A percentile compares a stretch with the other conserved stretches of the same genome.
Evolutionary conservation across 352 stramenopile genomes (phyloP).

Genomic region (Phytopythium boreale): DNA sequence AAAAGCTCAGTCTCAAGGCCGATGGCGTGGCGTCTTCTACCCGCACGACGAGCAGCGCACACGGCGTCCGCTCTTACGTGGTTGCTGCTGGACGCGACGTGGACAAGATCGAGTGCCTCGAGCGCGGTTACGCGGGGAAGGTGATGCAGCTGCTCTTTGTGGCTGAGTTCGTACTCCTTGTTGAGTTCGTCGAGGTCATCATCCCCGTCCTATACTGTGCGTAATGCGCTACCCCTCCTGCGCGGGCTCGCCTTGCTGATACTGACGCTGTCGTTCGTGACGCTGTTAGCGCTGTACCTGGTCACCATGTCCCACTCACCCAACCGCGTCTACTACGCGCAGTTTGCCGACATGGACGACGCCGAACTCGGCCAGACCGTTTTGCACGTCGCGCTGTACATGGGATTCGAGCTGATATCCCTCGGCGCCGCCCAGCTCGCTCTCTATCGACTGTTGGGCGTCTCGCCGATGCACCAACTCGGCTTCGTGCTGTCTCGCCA

Average conservation of each 20-base stretch:
- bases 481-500: slow-evolving; percentile 32
- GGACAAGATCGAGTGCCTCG: background rate
- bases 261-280: too few species aligned
- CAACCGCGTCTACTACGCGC: slow-evolving; percentile 14
- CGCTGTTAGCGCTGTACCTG: background rate
- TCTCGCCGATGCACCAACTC: slow-evolving; percentile 19
- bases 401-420: slow-evolving; percentile 15
- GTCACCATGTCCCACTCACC: background rate
- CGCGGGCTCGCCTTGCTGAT: too few species aligned
- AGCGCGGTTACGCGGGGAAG: background rate
- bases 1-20: too few species aligned
- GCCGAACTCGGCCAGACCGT: slow-evolving; percentile 8
- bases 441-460: slow-evolving; percentile 10
- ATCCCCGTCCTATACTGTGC: slow-evolving; percentile 1
- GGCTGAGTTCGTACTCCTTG: background rate
- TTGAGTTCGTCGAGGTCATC: slow-evolving; percentile 1
- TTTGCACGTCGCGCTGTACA: slow-evolving; percentile 18
- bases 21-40: too few species aligned
- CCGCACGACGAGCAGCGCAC: too few species aligned
- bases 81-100: background rate
- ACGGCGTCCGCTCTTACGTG: too few species aligned
- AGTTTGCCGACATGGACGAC: slow-evolving; percentile 6
- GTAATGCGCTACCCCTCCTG: background rate
- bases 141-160: background rate
- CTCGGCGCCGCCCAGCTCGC: slow-evolving; percentile 8